Percentiles rank a stretch among this genome's conserved stretches.
Evolutionary conservation across 2,329 filamentous ascomycete genomes (phyloP).

Genomic region (Biscogniauxia marginata): DNA sequence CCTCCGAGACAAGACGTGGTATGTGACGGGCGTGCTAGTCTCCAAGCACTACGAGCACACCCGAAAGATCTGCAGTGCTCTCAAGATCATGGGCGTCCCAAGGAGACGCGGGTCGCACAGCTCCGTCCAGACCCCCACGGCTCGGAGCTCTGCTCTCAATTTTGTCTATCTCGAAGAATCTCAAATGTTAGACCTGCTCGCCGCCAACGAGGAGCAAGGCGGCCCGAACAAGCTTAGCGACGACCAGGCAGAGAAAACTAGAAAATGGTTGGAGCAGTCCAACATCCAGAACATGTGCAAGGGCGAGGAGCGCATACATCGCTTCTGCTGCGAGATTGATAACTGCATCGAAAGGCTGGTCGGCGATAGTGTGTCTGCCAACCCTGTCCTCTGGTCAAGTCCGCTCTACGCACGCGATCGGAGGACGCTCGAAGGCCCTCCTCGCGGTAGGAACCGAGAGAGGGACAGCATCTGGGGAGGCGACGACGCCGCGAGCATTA

Average conservation of each 20-base stretch:
- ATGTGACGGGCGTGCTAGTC: conserved; percentile 87
- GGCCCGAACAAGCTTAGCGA: conserved; percentile 96
- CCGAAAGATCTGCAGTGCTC: conserved; percentile 77
- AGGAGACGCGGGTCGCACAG: conserved; percentile 54
- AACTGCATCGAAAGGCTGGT: conserved; percentile 83
- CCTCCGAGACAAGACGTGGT: conserved; percentile 97
- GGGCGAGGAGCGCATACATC: conserved; percentile 91
- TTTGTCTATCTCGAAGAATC: conserved; percentile 79
- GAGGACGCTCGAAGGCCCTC: conserved; percentile 51
- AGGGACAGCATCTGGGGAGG: conserved; percentile 44
- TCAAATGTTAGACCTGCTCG: conserved; percentile 83
- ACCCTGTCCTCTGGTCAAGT: conserved; percentile 88
- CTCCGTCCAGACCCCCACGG: conserved; percentile 46
- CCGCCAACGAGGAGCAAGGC: conserved; percentile 77
- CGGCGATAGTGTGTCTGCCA: conserved; percentile 78
- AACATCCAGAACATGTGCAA: conserved; percentile 90
- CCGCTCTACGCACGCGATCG: conserved; percentile 82
- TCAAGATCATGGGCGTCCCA: conserved; percentile 84
- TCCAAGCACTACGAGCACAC: conserved; percentile 87
- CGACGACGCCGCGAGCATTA: conserved; percentile 53
- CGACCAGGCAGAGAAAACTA: conserved; percentile 84
- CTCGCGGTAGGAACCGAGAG: conserved; percentile 38
- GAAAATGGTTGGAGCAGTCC: conserved; percentile 76
- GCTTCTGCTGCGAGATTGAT: conserved; percentile 88
- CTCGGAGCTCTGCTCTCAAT: conserved; percentile 49